A percentile compares a stretch with the other conserved stretches of the same genome.
phyloP scores from a whole-genome alignment of 2,329 filamentous ascomycete species.

The Colletotrichum liriopes region DNA sequence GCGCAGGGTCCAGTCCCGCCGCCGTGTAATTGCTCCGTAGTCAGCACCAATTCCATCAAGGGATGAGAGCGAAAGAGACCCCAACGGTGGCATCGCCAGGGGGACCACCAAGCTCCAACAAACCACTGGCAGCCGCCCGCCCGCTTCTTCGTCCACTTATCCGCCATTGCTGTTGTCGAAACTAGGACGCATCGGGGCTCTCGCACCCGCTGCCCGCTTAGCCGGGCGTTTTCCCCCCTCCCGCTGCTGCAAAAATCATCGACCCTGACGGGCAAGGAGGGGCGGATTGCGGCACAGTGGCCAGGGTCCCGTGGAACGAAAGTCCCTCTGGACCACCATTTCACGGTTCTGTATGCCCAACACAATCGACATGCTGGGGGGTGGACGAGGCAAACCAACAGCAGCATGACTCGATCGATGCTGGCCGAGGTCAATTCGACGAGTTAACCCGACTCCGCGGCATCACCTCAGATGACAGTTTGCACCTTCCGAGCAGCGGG shows the following conservation, averaged over 20 bases:
- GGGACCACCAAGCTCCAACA: not conserved
- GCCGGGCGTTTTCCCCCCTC: conserved; percentile 27
- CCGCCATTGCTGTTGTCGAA: not conserved
- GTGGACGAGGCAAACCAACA: not conserved
- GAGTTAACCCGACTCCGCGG: not conserved
- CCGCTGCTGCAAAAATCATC: not conserved
- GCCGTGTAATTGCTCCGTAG: not conserved
- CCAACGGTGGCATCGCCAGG: conserved; percentile 15
- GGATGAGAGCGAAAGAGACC: not conserved
- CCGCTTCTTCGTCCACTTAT: not conserved
- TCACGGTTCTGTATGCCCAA: not conserved
- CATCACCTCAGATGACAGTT: conserved; percentile 3
- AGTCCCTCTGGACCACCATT: not conserved
- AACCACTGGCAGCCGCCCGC: not conserved
- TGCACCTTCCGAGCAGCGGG: not conserved
- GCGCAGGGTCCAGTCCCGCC: no score
- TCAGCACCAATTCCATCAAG: not conserved
- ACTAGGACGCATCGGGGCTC: conserved; percentile 3
- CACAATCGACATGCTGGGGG: no score
- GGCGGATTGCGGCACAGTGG: not conserved
- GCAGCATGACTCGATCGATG: not conserved
- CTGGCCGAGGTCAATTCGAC: not conserved
- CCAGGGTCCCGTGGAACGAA: not conserved
- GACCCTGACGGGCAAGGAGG: not conserved
- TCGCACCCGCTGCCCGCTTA: conserved; percentile 4